Percentiles rank a stretch among this genome's conserved stretches.
Conservation (phyloP, 176 grass and related monocot genomes). For the Aegilops longissima region DNA sequence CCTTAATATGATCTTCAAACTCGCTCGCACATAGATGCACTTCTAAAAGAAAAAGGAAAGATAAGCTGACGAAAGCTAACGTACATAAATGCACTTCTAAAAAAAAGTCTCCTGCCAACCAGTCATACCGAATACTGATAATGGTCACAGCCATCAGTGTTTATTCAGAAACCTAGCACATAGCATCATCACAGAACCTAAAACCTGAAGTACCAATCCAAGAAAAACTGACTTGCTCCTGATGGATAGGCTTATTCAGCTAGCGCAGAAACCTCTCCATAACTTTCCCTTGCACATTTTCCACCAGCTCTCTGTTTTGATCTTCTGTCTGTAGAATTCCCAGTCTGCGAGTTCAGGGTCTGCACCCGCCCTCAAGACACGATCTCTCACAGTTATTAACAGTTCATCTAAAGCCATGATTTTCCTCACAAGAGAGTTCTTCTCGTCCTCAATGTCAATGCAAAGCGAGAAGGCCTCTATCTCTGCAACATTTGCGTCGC, state of each 20-base stretch:
- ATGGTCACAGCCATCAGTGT: too few relatives aligned
- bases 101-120: neutral
- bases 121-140: neutral
- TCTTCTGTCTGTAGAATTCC: neutral
- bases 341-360: neutral
- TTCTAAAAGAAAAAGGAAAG: too few relatives aligned
- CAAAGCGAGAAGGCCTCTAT: neutral
- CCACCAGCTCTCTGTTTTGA: neutral
- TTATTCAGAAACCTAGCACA: neutral
- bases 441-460: neutral
- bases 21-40: too few relatives aligned
- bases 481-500: neutral
- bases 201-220: neutral
- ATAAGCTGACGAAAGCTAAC: too few relatives aligned
- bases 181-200: neutral
- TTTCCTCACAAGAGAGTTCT: constrained; percentile 1
- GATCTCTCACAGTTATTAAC: neutral
- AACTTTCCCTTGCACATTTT: neutral
- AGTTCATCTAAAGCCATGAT: neutral
- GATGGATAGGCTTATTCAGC: neutral
- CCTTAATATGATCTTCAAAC: too few relatives aligned
- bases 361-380: neutral
- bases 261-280: neutral
- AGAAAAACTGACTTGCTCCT: neutral
- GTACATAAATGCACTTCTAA: too few relatives aligned